Evolutionary conservation across 768 basidiomycete genomes (phyloP).

Genomic region (Podaxis pistillaris): DNA sequence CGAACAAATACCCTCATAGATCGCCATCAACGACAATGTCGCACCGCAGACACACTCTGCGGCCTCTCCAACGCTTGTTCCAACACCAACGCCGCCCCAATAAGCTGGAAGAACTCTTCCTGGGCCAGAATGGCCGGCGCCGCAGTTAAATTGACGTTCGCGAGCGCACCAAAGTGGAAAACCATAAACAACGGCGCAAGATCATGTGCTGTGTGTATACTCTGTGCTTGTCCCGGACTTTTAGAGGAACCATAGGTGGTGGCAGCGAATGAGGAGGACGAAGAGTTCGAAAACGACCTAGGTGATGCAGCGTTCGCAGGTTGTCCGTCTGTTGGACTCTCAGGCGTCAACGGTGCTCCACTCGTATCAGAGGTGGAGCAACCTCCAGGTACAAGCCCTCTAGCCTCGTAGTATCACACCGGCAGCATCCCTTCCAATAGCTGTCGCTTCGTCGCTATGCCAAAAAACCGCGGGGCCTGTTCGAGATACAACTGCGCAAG

Average conservation of each 20-base stretch:
- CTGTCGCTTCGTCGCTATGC: constrained; percentile 62
- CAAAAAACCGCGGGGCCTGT: constrained; percentile 81
- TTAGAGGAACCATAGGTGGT: neutral
- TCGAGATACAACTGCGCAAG: constrained; percentile 70
- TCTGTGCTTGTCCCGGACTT: neutral
- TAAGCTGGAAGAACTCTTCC: constrained; percentile 55
- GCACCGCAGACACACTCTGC: constrained; percentile 68
- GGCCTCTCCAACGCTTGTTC: constrained; percentile 70
- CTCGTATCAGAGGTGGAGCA: constrained; percentile 22
- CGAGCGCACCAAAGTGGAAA: constrained; percentile 60
- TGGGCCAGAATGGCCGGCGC: constrained; percentile 52
- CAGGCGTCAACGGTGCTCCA: neutral
- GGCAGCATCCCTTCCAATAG: constrained; percentile 64
- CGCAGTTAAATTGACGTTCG: constrained; percentile 49
- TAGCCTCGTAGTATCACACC: constrained; percentile 56
- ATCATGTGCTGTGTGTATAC: constrained; percentile 43
- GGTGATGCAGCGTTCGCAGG: constrained; percentile 14
- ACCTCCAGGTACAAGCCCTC: neutral
- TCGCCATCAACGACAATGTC: constrained; percentile 62
- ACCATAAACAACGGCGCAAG: constrained; percentile 61
- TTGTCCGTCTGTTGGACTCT: neutral
- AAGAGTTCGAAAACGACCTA: constrained; percentile 2
- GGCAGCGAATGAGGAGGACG: constrained; percentile 11
- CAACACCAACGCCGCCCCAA: constrained; percentile 61
- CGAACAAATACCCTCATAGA: constrained; percentile 66